Percentiles rank a stretch among this genome's conserved stretches.
Evolutionary conservation across 1,284 basidiomycete genomes (phyloP).

Genomic region (Tausonia pullulans): DNA sequence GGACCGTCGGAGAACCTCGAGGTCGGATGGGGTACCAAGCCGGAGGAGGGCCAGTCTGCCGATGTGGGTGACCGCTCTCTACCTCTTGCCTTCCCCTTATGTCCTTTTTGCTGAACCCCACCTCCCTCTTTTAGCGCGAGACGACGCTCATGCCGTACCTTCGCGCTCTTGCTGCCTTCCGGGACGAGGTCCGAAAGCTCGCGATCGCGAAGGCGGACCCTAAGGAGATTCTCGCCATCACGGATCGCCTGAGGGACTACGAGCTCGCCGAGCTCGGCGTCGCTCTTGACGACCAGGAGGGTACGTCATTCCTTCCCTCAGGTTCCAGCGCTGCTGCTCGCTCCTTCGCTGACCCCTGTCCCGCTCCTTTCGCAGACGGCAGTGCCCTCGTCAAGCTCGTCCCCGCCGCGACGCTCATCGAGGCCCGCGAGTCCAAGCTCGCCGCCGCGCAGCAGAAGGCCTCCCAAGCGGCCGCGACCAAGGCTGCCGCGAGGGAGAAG

Average conservation of each 20-base stretch:
- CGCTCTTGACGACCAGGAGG: constrained; percentile 92
- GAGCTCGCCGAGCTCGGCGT: constrained; percentile 89
- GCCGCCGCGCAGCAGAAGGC: constrained; percentile 61
- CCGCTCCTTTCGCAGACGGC: constrained; percentile 50
- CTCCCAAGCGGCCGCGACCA: constrained; percentile 64
- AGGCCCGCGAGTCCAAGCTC: constrained; percentile 81
- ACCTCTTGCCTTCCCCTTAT: constrained; percentile 4
- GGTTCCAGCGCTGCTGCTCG: constrained; percentile 3
- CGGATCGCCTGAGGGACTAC: constrained; percentile 78
- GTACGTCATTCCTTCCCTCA: constrained; percentile 35
- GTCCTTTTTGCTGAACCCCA: neutral
- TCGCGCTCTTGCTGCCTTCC: constrained; percentile 73
- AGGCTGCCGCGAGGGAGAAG: constrained; percentile 62
- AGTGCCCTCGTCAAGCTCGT: constrained; percentile 89
- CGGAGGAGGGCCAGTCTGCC: constrained; percentile 32
- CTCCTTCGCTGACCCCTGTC: neutral
- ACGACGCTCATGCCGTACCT: constrained; percentile 83
- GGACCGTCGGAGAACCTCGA: constrained; percentile 36
- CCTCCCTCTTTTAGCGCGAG: constrained; percentile 48
- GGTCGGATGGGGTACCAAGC: constrained; percentile 41
- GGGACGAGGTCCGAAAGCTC: constrained; percentile 73
- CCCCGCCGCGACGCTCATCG: constrained; percentile 67
- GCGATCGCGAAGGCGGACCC: constrained; percentile 59
- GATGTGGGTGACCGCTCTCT: constrained; percentile 44
- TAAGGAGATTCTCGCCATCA: constrained; percentile 69